Base-by-base conservation (phyloP, 2,329 filamentous ascomycete species). In the Kalaharituber pfeilii region DNA sequence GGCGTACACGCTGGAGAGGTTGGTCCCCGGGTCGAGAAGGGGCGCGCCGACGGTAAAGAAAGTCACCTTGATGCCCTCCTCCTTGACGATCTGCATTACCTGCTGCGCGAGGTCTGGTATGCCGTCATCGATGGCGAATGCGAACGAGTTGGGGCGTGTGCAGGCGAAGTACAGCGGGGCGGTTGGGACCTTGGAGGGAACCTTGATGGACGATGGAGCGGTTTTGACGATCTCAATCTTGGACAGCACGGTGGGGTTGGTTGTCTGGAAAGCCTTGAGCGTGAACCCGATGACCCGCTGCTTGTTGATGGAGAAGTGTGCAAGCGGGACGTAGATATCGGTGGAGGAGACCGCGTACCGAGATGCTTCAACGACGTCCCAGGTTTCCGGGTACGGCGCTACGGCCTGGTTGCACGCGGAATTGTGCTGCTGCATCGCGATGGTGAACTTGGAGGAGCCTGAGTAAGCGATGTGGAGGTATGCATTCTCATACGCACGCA, bases 81-180 rank as follows among this genome's bases (percentile, higher is more conserved):
- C 73, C 20, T 76, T 72, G 61, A 84, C 70, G 52, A 80, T 77
- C 39, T 73, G 68, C 68, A 81, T 75, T 20, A 82, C 77, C 58
- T 75, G 67, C 66, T 78, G 73, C 1, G 79, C 79, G 54, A 75
- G 72, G 29, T 68, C 63, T 49, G 80, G 80, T 51, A 75, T 71
- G 22, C 80, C 81, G 65, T 84, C 81, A 64, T 84, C 81, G 59
- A 84, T 83, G 50, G 80, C 80, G 65, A 84, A 83, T 1, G 81
- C 81, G 64, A 84, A 83, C 0, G 76, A 79, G 68, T 82, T 81
- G 49, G 80, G 79, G 18, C 79, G 73, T 60, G 75, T 80, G 71
- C 81, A 84, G 5, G 74, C 71, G 62, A 82, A 77, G 47, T 80
- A 69, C 29, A 84, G 69, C 20, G 72, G 73, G 5, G 80, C 80